Conservation (phyloP, 2,329 filamentous ascomycete genomes). For the Fusarium piperis region DNA sequence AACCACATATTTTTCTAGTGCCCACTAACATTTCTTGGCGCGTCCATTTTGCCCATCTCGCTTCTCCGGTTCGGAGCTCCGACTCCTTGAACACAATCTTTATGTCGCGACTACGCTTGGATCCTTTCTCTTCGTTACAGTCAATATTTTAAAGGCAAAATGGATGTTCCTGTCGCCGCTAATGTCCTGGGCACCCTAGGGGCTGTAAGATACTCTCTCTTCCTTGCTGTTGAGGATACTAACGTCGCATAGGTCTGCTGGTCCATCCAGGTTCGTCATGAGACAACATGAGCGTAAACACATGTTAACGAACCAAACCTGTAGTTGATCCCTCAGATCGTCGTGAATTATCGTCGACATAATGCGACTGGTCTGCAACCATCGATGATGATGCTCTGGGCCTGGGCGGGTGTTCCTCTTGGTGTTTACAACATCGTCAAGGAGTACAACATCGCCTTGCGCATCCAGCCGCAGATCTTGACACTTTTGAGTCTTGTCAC, state of each 20-base stretch:
- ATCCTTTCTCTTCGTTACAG: neutral
- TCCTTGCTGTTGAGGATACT: neutral
- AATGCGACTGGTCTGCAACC: constrained; percentile 72
- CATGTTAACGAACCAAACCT: neutral
- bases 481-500: constrained; percentile 54
- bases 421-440: constrained; percentile 61
- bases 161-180: constrained; percentile 65
- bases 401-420: constrained; percentile 72
- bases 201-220: constrained; percentile 53
- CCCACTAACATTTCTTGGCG: constrained; percentile 12
- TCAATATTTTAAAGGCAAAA: constrained; percentile 33
- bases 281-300: too few species aligned
- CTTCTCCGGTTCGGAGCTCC: neutral
- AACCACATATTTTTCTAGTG: neutral
- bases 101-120: neutral
- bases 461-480: constrained; percentile 55
- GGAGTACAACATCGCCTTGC: constrained; percentile 53
- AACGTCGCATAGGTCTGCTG: constrained; percentile 61
- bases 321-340: constrained; percentile 74
- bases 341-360: constrained; percentile 73
- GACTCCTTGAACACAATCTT: neutral
- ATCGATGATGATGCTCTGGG: constrained; percentile 79
- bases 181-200: constrained; percentile 69
- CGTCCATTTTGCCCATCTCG: neutral
- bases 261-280: constrained; percentile 65